Conservation (phyloP, 129 eudicot genomes). For the Arctium lappa region DNA sequence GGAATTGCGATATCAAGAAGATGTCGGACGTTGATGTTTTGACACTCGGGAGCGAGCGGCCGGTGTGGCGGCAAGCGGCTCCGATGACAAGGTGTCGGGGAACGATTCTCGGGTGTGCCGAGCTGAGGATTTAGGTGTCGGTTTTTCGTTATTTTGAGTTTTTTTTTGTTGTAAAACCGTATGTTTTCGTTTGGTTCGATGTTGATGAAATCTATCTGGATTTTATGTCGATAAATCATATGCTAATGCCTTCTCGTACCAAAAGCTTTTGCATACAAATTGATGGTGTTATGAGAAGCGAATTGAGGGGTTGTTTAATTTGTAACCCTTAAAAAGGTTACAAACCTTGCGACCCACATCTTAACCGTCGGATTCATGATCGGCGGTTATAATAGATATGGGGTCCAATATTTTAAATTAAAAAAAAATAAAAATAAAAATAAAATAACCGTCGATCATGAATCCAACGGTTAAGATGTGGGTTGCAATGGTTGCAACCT, state of each 20-base stretch:
- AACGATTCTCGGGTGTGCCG: conserved; percentile 80
- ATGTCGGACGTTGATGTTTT: conserved; percentile 77
- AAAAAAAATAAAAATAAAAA: too few species aligned
- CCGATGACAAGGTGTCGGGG: conserved; percentile 85
- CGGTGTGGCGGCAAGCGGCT: conserved; percentile 69
- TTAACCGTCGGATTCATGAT: too few species aligned
- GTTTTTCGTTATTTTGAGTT: not conserved
- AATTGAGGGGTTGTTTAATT: too few species aligned
- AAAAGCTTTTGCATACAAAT: not conserved
- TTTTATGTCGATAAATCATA: conserved; percentile 22
- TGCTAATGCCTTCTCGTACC: not conserved
- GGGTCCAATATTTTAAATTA: too few species aligned
- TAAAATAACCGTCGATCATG: too few species aligned
- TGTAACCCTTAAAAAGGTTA: too few species aligned
- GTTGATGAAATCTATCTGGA: conserved; percentile 11
- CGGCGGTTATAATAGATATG: too few species aligned
- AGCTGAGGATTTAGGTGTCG: conserved; percentile 60
- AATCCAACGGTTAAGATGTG: too few species aligned
- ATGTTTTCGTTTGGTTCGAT: conserved; percentile 2
- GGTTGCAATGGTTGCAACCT: too few species aligned
- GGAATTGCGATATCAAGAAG: conserved; percentile 67
- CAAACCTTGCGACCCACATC: too few species aligned
- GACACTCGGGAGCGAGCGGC: conserved; percentile 76
- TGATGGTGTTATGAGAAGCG: not conserved
- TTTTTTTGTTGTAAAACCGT: conserved; percentile 4